phyloP scores from a whole-genome alignment of 2,329 filamentous ascomycete species.

The Cucurbitaria berberidis region DNA sequence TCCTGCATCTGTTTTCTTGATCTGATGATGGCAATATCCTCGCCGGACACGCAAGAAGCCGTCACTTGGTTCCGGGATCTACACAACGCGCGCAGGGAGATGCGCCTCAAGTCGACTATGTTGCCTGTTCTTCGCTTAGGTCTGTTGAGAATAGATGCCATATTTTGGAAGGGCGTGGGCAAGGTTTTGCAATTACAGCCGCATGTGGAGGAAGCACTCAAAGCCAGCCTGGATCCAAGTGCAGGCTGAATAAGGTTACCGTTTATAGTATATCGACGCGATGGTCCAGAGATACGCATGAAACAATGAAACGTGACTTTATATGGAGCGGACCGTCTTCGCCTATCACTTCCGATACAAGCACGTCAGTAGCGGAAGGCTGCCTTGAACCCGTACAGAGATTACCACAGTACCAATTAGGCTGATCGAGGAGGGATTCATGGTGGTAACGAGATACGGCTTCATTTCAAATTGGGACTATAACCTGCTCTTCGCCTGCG shows the following conservation, averaged over 20 bases:
- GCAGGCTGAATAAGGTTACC: background rate
- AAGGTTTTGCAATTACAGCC: conserved; percentile 7
- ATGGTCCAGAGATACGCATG: too few relatives aligned
- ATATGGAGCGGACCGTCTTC: background rate
- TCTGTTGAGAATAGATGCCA: conserved; percentile 12
- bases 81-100: conserved; percentile 8
- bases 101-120: conserved; percentile 17
- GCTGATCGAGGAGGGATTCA: background rate
- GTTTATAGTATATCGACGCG: background rate
- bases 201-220: conserved; percentile 6
- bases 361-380: too few relatives aligned
- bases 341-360: background rate
- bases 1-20: conserved; percentile 17
- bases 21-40: conserved; percentile 11
- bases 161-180: conserved; percentile 11
- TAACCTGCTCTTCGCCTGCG: conserved; percentile 1
- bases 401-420: background rate
- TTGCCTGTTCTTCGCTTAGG: conserved; percentile 13
- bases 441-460: background rate
- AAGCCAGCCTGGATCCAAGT: background rate
- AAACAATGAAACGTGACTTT: too few relatives aligned
- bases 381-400: too few relatives aligned
- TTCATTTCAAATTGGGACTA: background rate
- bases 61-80: conserved; percentile 10
- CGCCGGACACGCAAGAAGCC: conserved; percentile 9